Evolutionary conservation across 2,329 filamentous ascomycete species (phyloP).

Genomic region (Cladosporium velox): DNA sequence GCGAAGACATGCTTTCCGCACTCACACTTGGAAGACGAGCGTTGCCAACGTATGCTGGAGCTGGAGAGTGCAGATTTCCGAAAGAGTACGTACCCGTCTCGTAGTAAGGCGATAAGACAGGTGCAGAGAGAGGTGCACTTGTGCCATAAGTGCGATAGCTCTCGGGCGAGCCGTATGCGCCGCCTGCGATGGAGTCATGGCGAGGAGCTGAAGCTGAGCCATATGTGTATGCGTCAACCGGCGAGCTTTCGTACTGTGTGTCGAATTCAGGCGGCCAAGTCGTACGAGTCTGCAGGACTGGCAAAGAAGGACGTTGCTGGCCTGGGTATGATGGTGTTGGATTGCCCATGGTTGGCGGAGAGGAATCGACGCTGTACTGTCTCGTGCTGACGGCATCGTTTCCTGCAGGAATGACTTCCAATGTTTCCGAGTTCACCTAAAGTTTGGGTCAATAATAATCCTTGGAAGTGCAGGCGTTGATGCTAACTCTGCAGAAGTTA

Average conservation of each 20-base stretch:
- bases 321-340: constrained; percentile 10
- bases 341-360: constrained; percentile 10
- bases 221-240: constrained; percentile 34
- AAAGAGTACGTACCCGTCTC: constrained; percentile 34
- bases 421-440: constrained; percentile 6
- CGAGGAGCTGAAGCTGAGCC: constrained; percentile 28
- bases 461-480: neutral
- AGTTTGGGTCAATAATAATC: neutral
- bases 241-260: constrained; percentile 34
- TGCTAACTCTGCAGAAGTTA: constrained; percentile 73
- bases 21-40: constrained; percentile 33
- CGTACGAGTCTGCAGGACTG: constrained; percentile 33
- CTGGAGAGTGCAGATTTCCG: constrained; percentile 30
- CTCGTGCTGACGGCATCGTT: neutral
- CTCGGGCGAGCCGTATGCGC: constrained; percentile 29
- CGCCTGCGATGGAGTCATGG: constrained; percentile 32
- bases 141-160: constrained; percentile 33
- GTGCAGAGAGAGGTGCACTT: constrained; percentile 29
- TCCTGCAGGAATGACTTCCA: constrained; percentile 6
- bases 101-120: constrained; percentile 27
- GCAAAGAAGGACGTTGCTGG: constrained; percentile 28
- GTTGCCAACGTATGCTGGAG: constrained; percentile 24
- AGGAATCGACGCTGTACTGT: constrained; percentile 15
- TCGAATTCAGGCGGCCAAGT: constrained; percentile 29
- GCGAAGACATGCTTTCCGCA: constrained; percentile 33